Evolutionary conservation across 768 basidiomycete species (phyloP), one percentile per base, ranked within the genome.

Genomic region (Mycena venus): DNA sequence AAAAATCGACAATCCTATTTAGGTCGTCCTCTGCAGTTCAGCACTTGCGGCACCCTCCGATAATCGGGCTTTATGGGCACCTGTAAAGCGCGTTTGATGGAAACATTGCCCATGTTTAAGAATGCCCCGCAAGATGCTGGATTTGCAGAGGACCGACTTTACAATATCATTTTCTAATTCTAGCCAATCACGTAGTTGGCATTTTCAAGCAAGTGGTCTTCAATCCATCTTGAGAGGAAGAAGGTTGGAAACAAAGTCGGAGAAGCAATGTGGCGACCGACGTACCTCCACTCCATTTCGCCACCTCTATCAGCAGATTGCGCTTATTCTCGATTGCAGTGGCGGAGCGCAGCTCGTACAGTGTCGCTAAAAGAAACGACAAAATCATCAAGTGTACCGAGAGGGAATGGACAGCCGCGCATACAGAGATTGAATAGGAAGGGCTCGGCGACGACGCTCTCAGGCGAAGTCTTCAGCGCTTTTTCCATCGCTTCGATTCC

Each of bases 351-450:
- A 96, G 88, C 79, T 96, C 95, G 77, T 96, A 96, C 31, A 96
- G 82, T 1, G 95, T 96, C 1, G 95, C 95, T 95, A 60, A 47
- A 34, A 53, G 25, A 31, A 44, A 21, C 10, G 61, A 19, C 59
- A 15, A 21, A 47, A n/a, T 61, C 5, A 25, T 17, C 25, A 51
- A 32, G 47, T 59, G 27, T 47, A 0, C 2, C 0, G 14, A 17
- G 29, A 47, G 14, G 1, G 19, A 25, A 42, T 8, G 14, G 29
- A 75, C 25, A 47, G 17, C 9, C 51, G 32, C 32, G 29, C 92
- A 72, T 80, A 95, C 95, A 94, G 9, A 96, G 86, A 75, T 96
- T 96, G 83, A 96, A 96, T 53, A 96, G 80, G 83, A 94, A 94
- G 6, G 95, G 95, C 78, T 96, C 95, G 9, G 94, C 93, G 29